Evolutionary conservation across 305 asterid genomes (phyloP).

Genomic region (Plantago lanceolata): DNA sequence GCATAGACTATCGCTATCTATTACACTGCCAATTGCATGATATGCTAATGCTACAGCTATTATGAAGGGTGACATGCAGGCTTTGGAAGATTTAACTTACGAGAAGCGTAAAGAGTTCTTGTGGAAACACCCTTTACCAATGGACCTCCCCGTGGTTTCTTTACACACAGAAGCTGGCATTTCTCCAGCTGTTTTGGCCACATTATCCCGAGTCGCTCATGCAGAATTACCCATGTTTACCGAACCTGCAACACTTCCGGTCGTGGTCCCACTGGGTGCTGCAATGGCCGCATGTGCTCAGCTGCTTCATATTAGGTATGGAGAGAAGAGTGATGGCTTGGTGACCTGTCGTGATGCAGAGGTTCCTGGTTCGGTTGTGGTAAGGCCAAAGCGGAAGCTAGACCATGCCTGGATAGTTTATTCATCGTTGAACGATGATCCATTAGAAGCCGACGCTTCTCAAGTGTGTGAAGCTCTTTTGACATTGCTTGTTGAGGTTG

Average conservation of each 20-base stretch:
- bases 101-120: conserved; percentile 74
- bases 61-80: conserved; percentile 85
- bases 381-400: conserved; percentile 65
- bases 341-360: conserved; percentile 93
- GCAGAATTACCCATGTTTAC: conserved; percentile 69
- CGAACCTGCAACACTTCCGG: conserved; percentile 60
- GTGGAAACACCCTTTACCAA: conserved; percentile 57
- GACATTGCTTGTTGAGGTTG: conserved; percentile 65
- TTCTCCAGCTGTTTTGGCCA: conserved; percentile 84
- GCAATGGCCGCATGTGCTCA: conserved; percentile 97
- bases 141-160: conserved; percentile 74
- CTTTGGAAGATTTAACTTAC: conserved; percentile 82
- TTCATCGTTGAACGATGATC: conserved; percentile 67
- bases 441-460: conserved; percentile 69
- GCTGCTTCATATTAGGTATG: conserved; percentile 78
- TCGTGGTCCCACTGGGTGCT: conserved; percentile 85
- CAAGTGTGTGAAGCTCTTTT: conserved; percentile 91
- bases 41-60: conserved; percentile 25
- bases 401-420: conserved; percentile 99
- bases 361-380: conserved; percentile 86
- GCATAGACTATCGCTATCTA: not conserved
- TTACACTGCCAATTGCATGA: not conserved
- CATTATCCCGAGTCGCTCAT: conserved; percentile 83
- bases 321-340: conserved; percentile 88
- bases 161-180: conserved; percentile 87